phyloP scores from a whole-genome alignment of 306 rosid species.

The Cucurbita moschata region DNA sequence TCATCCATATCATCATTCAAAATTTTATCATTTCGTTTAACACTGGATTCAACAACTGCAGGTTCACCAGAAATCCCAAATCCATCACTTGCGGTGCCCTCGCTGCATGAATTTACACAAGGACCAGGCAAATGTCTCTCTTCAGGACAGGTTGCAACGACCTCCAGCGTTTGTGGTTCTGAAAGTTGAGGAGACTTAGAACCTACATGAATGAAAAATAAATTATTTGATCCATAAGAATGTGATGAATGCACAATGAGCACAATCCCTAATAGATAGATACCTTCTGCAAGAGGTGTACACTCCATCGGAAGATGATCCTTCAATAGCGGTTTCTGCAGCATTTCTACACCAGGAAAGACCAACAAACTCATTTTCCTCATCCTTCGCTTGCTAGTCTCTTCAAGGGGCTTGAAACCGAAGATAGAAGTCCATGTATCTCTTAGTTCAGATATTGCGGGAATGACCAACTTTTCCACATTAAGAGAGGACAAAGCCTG shows the following conservation, averaged over 20 bases:
- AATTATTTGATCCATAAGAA: not conserved
- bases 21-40: slow-evolving; percentile 7
- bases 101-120: slow-evolving; percentile 15
- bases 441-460: slow-evolving; percentile 67
- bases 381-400: slow-evolving; percentile 32
- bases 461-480: slow-evolving; percentile 74
- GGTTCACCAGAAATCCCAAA: slow-evolving; percentile 17
- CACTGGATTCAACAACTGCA: slow-evolving; percentile 13
- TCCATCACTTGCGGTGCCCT: slow-evolving; percentile 11
- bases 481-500: slow-evolving; percentile 71
- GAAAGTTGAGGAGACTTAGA: slow-evolving; percentile 8
- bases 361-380: slow-evolving; percentile 61
- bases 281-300: slow-evolving; percentile 32
- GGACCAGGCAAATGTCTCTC: slow-evolving; percentile 14
- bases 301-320: slow-evolving; percentile 17
- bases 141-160: slow-evolving; percentile 10
- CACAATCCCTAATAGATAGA: not conserved
- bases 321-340: slow-evolving; percentile 48
- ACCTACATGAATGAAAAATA: slow-evolving; percentile 28
- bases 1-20: slow-evolving; percentile 1
- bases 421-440: slow-evolving; percentile 79
- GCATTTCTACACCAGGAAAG: slow-evolving; percentile 70
- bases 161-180: slow-evolving; percentile 5
- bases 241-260: not conserved
- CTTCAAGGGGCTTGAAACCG: slow-evolving; percentile 65